phyloP scores from a whole-genome alignment of 1,284 basidiomycete genomes.

The Ganoderma resinaceum region DNA sequence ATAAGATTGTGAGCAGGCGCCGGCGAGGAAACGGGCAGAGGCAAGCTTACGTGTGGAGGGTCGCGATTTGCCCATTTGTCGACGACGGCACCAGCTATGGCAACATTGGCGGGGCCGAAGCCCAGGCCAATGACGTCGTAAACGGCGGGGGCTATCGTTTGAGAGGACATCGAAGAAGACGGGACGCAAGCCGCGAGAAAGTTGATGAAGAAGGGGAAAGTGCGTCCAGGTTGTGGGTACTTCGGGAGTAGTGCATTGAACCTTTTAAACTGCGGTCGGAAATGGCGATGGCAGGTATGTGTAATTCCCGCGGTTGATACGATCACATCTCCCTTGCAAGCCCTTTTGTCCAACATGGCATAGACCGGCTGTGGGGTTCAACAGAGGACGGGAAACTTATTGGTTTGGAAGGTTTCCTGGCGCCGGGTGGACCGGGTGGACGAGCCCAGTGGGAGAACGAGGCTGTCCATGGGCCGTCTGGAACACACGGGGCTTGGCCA shows the following conservation, averaged over 20 bases:
- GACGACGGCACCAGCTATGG: conserved; percentile 61
- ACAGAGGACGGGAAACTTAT: conserved; percentile 1
- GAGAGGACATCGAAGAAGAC: conserved; percentile 18
- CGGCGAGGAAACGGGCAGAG: neutral
- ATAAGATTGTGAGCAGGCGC: conserved; percentile 16
- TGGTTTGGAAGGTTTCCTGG: neutral
- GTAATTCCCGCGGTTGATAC: conserved; percentile 23
- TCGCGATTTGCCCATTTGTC: conserved; percentile 41
- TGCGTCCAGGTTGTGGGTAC: conserved; percentile 18
- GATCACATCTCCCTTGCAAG: conserved; percentile 7
- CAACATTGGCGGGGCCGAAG: conserved; percentile 66
- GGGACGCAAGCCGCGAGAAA: conserved; percentile 14
- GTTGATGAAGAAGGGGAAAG: conserved; percentile 18
- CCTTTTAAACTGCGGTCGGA: conserved; percentile 29
- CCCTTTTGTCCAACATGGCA: conserved; percentile 8
- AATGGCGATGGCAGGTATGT: conserved; percentile 14
- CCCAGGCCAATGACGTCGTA: conserved; percentile 64
- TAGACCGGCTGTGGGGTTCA: conserved; percentile 14
- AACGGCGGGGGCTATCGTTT: conserved; percentile 30
- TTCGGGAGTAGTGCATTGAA: conserved; percentile 19
- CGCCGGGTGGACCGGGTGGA: neutral
- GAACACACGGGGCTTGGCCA: neutral
- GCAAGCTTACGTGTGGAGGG: conserved; percentile 20
- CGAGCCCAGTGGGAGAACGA: neutral
- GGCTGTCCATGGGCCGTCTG: neutral